Evolutionary conservation across 257 asterid species (phyloP).

Genomic region (Solanum arcanum): DNA sequence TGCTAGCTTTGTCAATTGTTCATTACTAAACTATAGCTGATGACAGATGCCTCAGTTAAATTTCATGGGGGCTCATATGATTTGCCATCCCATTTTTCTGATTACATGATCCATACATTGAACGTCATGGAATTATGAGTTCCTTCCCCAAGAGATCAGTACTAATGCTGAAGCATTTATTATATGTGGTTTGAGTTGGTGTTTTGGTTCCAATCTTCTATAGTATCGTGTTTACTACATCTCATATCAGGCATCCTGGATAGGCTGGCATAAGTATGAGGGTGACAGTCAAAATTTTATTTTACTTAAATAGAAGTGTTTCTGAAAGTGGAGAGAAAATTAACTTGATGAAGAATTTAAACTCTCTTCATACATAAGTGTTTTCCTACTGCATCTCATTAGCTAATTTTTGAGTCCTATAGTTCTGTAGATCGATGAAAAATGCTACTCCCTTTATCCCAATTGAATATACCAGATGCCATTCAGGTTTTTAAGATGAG

Average conservation of each 20-base stretch:
- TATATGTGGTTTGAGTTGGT: not conserved
- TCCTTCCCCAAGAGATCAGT: not conserved
- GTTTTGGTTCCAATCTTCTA: not conserved
- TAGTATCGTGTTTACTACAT: not conserved
- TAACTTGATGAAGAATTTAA: not conserved
- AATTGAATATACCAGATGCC: not conserved
- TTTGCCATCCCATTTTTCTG: not conserved
- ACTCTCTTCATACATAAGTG: not conserved
- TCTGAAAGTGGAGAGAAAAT: not conserved
- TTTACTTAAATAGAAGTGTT: not conserved
- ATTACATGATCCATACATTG: not conserved
- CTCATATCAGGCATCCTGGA: not conserved
- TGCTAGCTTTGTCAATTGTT: not conserved
- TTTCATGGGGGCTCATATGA: not conserved
- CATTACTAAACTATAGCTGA: not conserved
- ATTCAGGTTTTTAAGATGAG: not conserved
- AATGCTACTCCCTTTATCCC: not conserved
- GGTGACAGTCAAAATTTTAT: not conserved
- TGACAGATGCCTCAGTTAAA: not conserved
- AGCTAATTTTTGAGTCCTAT: not conserved
- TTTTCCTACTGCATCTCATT: not conserved
- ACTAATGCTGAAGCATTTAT: not conserved
- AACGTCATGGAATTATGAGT: not conserved
- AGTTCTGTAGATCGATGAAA: not conserved
- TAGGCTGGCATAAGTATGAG: not conserved